Evolutionary conservation across 306 rosid species (phyloP).

Genomic region (Mucuna pruriens): DNA sequence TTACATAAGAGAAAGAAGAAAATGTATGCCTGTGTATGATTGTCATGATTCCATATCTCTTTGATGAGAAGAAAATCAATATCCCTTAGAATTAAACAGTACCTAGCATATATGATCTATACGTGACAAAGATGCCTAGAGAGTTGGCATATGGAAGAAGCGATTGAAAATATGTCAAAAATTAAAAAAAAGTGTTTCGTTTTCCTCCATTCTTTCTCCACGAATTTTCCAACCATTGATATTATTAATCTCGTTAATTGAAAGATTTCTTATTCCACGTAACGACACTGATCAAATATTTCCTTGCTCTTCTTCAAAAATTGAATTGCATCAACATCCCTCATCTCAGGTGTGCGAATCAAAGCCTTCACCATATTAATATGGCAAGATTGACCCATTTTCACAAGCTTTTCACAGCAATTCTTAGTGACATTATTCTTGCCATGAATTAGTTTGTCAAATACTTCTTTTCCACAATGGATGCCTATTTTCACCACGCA

Average conservation of each 20-base stretch:
- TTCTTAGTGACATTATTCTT: background rate
- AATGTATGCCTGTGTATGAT: too few species aligned
- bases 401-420: constrained; percentile 27
- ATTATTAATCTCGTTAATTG: background rate
- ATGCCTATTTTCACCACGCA: background rate
- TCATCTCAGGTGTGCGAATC: constrained; percentile 29
- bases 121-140: background rate
- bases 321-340: background rate
- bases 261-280: background rate
- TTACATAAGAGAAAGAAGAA: too few species aligned
- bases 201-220: too few species aligned
- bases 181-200: background rate
- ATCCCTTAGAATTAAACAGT: too few species aligned
- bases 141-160: background rate
- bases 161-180: background rate
- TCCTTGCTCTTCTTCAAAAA: background rate
- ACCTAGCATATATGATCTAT: background rate
- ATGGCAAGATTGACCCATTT: constrained; percentile 28
- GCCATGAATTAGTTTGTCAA: background rate
- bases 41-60: too few species aligned
- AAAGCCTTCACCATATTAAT: background rate
- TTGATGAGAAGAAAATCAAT: too few species aligned
- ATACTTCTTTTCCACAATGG: background rate
- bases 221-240: background rate
- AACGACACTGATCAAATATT: background rate